Evolutionary conservation across 1,139 yeast genomes (phyloP).

Genomic region (Yamadazyma sp.): DNA sequence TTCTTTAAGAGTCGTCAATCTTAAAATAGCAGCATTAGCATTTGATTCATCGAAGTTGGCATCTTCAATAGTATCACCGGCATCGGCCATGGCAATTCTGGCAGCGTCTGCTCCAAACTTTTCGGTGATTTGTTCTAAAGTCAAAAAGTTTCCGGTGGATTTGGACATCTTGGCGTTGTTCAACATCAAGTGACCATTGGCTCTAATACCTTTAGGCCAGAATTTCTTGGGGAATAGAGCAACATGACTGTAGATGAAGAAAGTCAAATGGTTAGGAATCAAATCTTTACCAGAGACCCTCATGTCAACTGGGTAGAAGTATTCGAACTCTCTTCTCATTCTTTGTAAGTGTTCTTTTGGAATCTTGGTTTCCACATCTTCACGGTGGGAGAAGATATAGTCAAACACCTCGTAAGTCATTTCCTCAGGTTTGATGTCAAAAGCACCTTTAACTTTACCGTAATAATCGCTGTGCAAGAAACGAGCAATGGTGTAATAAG

Average conservation of each 20-base stretch:
- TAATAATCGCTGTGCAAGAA: constrained; percentile 84
- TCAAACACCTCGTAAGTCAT: constrained; percentile 95
- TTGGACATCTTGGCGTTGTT: constrained; percentile 98
- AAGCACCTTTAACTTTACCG: constrained; percentile 73
- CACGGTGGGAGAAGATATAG: constrained; percentile 77
- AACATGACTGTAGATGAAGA: constrained; percentile 89
- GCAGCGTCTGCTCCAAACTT: constrained; percentile 98
- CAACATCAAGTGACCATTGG: constrained; percentile 92
- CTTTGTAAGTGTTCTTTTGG: constrained; percentile 65
- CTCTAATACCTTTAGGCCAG: constrained; percentile 96
- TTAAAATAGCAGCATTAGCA: constrained; percentile 96
- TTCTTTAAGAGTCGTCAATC: constrained; percentile 88
- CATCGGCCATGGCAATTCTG: constrained; percentile 97
- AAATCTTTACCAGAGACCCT: constrained; percentile 96
- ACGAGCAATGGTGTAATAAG: constrained; percentile 90
- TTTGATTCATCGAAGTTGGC: constrained; percentile 96
- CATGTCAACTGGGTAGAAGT: constrained; percentile 89
- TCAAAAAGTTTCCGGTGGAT: constrained; percentile 96
- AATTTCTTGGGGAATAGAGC: constrained; percentile 86
- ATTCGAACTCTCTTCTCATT: constrained; percentile 91
- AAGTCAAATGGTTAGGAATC: constrained; percentile 95
- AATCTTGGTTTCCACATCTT: constrained; percentile 58
- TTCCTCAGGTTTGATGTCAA: constrained; percentile 75
- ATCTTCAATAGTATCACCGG: constrained; percentile 96
- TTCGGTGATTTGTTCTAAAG: constrained; percentile 76